Evolutionary conservation across 805 yeast genomes (phyloP), one percentile per base, ranked within the genome.

Genomic region (Candida sphagnicola): DNA sequence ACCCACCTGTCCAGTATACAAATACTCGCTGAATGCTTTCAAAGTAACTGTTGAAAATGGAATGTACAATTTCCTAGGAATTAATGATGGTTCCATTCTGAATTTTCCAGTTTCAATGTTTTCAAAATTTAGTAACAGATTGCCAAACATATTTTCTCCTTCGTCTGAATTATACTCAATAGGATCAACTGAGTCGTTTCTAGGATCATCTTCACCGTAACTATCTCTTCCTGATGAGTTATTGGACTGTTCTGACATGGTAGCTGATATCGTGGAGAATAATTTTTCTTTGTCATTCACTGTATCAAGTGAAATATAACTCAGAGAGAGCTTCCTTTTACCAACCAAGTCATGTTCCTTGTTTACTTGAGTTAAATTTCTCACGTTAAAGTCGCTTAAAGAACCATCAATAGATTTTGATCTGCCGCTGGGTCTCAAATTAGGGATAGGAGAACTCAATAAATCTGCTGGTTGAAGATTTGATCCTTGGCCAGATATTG

Each of bases 1-100:
- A 18, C 87, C 87, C 16, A 85, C 76, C 56, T 84, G 89, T 1
- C 93, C 95, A 4, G 90, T 85, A 50, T 81, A 83, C 39, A 85
- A 65, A 54, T 78, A 85, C 52, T 85, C 93, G 18, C 81, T 66
- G 46, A 84, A 74, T 2, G 88, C 88, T 40, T 70, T 70, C 12
- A 83, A 76, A 0, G 87, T 75, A 1, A 63, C 54, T 1, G 82
- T 77, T 2, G 79, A 56, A 60, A 80, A 82, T 3, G 95, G 93
- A 45, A 85, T 55, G 47, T 80, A 84, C 18, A 85, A 54, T 13
- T 78, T 70, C 43, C 95, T 67, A 12, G 95, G 93, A 26, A 82
- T 70, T 40, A 77, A 65, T 25, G 82, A 57, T 4, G 86, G 80
- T 47, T 82, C 88, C 59, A 82, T 61, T 29, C 45, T 48, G 44